Conservation (phyloP, 73 alveolate genomes). For the Paramecium biaurelia region DNA sequence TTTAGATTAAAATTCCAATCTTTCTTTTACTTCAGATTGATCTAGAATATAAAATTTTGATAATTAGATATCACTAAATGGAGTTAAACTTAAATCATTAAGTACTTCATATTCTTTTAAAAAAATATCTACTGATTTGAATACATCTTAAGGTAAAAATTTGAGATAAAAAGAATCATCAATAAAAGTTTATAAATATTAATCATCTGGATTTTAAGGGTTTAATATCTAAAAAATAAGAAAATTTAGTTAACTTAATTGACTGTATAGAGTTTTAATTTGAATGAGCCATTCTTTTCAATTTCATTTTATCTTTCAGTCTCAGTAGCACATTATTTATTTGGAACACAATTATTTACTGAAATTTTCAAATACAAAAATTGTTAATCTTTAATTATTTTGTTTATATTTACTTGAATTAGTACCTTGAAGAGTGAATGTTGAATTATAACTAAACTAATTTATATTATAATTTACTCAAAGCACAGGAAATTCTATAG, state of each 20-base stretch:
- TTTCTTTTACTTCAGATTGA: background rate
- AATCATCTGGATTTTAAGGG: background rate
- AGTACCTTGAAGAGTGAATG: background rate
- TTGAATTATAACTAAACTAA: background rate
- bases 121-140: background rate
- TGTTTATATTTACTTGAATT: background rate
- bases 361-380: background rate
- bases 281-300: background rate
- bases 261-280: background rate
- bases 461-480: background rate
- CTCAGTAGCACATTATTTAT: background rate
- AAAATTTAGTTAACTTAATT: background rate
- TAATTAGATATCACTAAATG: background rate
- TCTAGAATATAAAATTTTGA: background rate
- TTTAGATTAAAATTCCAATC: background rate
- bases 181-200: background rate
- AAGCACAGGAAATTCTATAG: background rate
- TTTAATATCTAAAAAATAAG: background rate
- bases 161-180: background rate
- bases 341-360: background rate
- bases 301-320: background rate
- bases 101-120: background rate
- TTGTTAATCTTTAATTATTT: background rate
- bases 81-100: background rate
- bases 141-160: background rate